phyloP scores from a whole-genome alignment of 306 rosid genomes.

The Lathyrus sativus region DNA sequence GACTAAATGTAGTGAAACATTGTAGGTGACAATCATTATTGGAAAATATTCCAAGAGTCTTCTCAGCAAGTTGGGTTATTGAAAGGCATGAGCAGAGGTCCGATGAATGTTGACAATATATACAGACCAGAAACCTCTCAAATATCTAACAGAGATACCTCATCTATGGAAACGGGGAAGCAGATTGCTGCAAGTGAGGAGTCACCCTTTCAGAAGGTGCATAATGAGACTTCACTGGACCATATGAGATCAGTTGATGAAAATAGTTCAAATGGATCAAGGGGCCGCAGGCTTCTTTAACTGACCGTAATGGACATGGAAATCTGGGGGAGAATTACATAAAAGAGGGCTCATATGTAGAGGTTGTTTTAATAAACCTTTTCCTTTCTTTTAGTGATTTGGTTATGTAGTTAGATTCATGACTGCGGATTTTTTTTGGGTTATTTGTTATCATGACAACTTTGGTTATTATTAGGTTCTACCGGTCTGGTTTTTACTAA shows the following conservation, averaged over 20 bases:
- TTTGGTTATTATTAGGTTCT: conserved; percentile 22
- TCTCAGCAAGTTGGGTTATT: conserved; percentile 51
- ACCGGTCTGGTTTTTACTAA: neutral
- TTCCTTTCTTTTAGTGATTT: conserved; percentile 25
- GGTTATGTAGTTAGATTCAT: conserved; percentile 11
- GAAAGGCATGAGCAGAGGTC: conserved; percentile 46
- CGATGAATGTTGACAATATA: conserved; percentile 36
- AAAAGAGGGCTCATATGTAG: conserved; percentile 82
- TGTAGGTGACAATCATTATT: too few relatives aligned
- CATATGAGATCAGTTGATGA: conserved; percentile 48
- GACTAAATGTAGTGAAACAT: too few relatives aligned
- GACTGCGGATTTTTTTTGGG: conserved; percentile 15
- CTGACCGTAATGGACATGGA: conserved; percentile 42
- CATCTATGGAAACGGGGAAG: conserved; percentile 48
- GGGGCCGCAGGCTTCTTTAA: conserved; percentile 44
- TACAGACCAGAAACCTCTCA: conserved; percentile 47
- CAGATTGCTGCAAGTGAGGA: conserved; percentile 43
- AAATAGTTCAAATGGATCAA: conserved; percentile 49
- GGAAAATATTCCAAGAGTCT: conserved; percentile 54
- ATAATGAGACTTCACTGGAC: conserved; percentile 46
- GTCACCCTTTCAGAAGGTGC: conserved; percentile 41
- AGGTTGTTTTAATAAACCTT: conserved; percentile 53
- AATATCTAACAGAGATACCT: conserved; percentile 38
- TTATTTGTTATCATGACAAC: conserved; percentile 3
- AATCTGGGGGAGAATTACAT: conserved; percentile 51